Percentiles rank a stretch among this genome's conserved stretches.
phyloP scores from a whole-genome alignment of 495 filamentous ascomycete species.

The Durotheca rogersii region DNA sequence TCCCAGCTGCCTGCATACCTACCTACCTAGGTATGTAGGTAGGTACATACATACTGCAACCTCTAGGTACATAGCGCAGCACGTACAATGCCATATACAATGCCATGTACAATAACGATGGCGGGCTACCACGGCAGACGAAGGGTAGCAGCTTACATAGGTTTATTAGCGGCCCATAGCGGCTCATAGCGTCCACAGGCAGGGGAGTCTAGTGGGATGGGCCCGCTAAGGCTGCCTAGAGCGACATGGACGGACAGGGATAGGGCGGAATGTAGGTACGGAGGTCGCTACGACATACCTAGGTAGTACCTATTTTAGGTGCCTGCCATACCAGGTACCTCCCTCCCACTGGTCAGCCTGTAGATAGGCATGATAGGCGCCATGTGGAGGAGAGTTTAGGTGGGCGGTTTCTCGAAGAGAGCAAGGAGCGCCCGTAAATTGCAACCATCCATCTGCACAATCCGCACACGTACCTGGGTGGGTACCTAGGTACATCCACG shows the following conservation, averaged over 20 bases:
- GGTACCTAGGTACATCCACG: neutral
- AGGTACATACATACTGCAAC: constrained; percentile 3
- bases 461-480: neutral
- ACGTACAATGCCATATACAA: neutral
- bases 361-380: constrained; percentile 31
- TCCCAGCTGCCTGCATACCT: too few relatives aligned
- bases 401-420: too few relatives aligned
- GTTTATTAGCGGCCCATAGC: too few relatives aligned
- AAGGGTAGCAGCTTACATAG: neutral
- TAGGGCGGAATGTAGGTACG: constrained; percentile 22
- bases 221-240: neutral
- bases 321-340: too few relatives aligned
- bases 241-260: constrained; percentile 19
- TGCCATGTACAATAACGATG: neutral
- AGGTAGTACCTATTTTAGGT: too few relatives aligned
- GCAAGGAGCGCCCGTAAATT: constrained; percentile 18
- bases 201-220: constrained; percentile 1
- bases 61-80: neutral
- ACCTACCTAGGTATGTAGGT: too few relatives aligned
- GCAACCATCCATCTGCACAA: neutral
- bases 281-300: too few relatives aligned
- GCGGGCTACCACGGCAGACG: neutral
- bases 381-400: constrained; percentile 13
- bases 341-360: constrained; percentile 20
- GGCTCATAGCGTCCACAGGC: neutral